A percentile compares a stretch with the other conserved stretches of the same genome.
These are phyloP conservation scores for Termitomyces sp. DNA, from an alignment of 768 basidiomycete genomes.

Conservation along the genomic window DNA sequence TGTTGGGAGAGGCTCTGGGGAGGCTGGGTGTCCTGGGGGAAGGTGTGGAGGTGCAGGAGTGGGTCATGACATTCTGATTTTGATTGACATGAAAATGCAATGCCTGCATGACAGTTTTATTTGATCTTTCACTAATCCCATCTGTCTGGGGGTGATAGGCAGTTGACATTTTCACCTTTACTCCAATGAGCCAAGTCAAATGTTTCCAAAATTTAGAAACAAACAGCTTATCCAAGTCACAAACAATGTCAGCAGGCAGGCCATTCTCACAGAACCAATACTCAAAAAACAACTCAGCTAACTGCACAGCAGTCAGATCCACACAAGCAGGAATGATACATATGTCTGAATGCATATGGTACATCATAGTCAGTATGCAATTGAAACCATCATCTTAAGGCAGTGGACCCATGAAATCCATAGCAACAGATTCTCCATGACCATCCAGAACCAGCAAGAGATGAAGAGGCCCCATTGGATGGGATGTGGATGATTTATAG, in stretches of 20 bases:
- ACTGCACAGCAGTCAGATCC: neutral
- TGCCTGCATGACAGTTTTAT: neutral
- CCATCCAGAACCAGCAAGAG: neutral
- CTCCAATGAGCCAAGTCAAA: neutral
- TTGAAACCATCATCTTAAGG: neutral
- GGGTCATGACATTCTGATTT: too few species aligned
- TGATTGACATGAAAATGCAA: neutral
- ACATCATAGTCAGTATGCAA: neutral
- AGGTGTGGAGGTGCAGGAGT: too few species aligned
- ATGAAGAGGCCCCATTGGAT: neutral
- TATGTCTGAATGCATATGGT: neutral
- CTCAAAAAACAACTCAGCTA: neutral
- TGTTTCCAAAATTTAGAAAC: neutral
- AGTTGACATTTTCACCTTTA: neutral
- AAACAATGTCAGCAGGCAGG: neutral
- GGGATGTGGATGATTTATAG: fast-evolving
- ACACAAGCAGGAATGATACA: neutral
- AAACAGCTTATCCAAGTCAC: neutral
- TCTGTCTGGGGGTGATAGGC: neutral
- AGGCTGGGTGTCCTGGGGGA: too few species aligned
- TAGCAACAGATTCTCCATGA: neutral
- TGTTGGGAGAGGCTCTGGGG: too few species aligned
- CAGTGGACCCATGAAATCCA: neutral
- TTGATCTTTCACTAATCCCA: neutral
- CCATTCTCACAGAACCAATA: neutral